These are phyloP conservation scores for Penicillium sp. DNA, from an alignment of 2,329 filamentous ascomycete genomes.

Conservation along the genomic window DNA sequence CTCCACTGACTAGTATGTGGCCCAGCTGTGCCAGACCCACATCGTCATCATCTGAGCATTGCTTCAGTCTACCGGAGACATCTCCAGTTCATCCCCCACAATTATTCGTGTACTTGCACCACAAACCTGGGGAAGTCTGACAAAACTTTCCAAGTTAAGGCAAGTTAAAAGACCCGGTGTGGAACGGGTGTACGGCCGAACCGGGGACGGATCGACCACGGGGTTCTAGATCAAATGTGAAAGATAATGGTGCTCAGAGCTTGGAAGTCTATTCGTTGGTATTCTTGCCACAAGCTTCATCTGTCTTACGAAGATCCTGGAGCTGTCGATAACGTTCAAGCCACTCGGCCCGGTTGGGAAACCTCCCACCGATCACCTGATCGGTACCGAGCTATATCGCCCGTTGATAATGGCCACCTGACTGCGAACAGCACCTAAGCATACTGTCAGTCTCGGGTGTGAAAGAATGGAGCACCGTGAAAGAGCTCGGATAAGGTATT, in stretches of 20 bases:
- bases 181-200: conserved; percentile 12
- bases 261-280: conserved; percentile 3
- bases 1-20: neutral
- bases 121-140: neutral
- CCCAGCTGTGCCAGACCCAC: neutral
- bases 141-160: conserved; percentile 1
- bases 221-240: conserved; percentile 5
- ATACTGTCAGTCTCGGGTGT: conserved; percentile 14
- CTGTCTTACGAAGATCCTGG: neutral
- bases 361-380: conserved; percentile 24
- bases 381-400: conserved; percentile 20
- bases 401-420: conserved; percentile 18
- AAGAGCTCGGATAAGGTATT: conserved; percentile 7
- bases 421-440: conserved; percentile 9
- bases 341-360: conserved; percentile 16
- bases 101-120: neutral
- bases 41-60: neutral
- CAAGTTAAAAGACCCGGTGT: conserved; percentile 7
- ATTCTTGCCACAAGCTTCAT: conserved; percentile 1
- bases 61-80: neutral
- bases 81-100: neutral
- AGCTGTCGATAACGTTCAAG: conserved; percentile 15
- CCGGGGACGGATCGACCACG: conserved; percentile 3
- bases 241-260: neutral
- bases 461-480: conserved; percentile 7